A percentile compares a stretch with the other conserved stretches of the same genome.
phyloP scores from a whole-genome alignment of 202 grass and related monocot species.

The Schoenoplectus tabernaemontani region DNA sequence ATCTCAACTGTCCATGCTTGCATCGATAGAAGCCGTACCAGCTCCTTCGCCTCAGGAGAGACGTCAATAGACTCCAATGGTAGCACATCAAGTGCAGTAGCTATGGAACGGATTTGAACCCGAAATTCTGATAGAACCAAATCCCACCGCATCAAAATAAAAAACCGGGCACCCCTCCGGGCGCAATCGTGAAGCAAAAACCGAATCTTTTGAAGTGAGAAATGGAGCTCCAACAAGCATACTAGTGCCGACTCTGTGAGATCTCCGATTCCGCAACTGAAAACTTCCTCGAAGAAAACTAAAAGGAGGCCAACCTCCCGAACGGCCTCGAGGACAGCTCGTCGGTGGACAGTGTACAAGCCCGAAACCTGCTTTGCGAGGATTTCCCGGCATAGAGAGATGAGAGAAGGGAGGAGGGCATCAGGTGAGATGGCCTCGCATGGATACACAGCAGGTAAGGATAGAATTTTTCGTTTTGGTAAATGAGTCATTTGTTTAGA shows the following conservation, averaged over 20 bases:
- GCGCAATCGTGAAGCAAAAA: conserved; percentile 49
- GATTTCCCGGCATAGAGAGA: conserved; percentile 44
- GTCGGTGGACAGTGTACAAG: conserved; percentile 47
- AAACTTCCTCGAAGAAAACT: conserved; percentile 56
- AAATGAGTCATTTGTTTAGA: conserved; percentile 16
- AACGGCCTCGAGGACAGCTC: conserved; percentile 28
- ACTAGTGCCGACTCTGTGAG: conserved; percentile 34
- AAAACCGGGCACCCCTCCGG: conserved; percentile 35
- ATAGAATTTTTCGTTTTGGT: conserved; percentile 29
- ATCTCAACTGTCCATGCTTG: conserved; percentile 42
- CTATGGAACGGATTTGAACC: conserved; percentile 36
- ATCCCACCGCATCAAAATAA: conserved; percentile 46
- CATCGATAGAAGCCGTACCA: conserved; percentile 32
- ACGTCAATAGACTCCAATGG: not conserved
- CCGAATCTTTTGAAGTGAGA: conserved; percentile 62
- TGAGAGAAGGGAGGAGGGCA: conserved; percentile 42
- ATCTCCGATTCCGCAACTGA: not conserved
- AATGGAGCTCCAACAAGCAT: conserved; percentile 72
- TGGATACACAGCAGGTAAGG: conserved; percentile 41
- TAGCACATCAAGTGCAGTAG: conserved; percentile 51
- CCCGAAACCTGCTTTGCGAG: not conserved
- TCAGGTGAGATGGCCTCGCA: conserved; percentile 53
- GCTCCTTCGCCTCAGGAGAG: conserved; percentile 37
- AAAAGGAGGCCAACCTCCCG: conserved; percentile 45
- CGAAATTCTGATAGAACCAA: conserved; percentile 44